phyloP scores from a whole-genome alignment of 352 stramenopile species.

The Phytophthora gonapodyides region DNA sequence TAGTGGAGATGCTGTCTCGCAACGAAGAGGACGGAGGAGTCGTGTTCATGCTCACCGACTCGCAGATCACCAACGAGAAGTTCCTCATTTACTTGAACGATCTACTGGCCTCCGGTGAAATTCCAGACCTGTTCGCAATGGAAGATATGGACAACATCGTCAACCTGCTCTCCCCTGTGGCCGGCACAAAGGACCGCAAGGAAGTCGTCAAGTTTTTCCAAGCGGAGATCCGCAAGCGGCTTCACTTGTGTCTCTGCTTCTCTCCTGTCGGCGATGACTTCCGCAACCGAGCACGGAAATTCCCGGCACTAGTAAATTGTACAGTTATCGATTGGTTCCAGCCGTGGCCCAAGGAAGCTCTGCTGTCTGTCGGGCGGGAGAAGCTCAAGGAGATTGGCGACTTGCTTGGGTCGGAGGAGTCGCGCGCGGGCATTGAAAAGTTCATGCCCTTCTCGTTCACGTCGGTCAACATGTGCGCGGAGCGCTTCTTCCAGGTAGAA shows the following conservation, averaged over 20 bases:
- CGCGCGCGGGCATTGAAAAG: slow-evolving; percentile 89
- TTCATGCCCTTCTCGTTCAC: slow-evolving; percentile 97
- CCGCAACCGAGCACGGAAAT: slow-evolving; percentile 92
- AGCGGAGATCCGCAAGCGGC: slow-evolving; percentile 92
- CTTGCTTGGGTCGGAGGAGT: slow-evolving; percentile 81
- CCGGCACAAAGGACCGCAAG: slow-evolving; percentile 87
- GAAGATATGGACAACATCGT: slow-evolving; percentile 96
- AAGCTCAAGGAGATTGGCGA: slow-evolving; percentile 88
- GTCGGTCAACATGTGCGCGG: slow-evolving; percentile 92
- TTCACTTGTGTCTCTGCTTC: slow-evolving; percentile 96
- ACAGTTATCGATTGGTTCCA: slow-evolving; percentile 97
- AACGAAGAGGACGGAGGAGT: slow-evolving; percentile 87
- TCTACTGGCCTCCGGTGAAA: slow-evolving; percentile 93
- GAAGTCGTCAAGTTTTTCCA: slow-evolving; percentile 97
- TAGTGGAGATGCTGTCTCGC: slow-evolving; percentile 92
- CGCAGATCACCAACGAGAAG: slow-evolving; percentile 96
- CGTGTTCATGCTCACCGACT: slow-evolving; percentile 96
- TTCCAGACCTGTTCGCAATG: slow-evolving; percentile 93
- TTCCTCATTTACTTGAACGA: slow-evolving; percentile 98
- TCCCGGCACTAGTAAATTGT: slow-evolving; percentile 95
- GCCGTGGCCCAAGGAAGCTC: slow-evolving; percentile 93
- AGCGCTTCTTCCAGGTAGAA: slow-evolving; percentile 91
- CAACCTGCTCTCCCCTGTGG: slow-evolving; percentile 79
- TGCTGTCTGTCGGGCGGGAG: slow-evolving; percentile 91
- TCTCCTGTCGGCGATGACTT: slow-evolving; percentile 96